Evolutionary conservation across 495 filamentous ascomycete species (phyloP).

Genomic region (Oleoguttula mirabilis): DNA sequence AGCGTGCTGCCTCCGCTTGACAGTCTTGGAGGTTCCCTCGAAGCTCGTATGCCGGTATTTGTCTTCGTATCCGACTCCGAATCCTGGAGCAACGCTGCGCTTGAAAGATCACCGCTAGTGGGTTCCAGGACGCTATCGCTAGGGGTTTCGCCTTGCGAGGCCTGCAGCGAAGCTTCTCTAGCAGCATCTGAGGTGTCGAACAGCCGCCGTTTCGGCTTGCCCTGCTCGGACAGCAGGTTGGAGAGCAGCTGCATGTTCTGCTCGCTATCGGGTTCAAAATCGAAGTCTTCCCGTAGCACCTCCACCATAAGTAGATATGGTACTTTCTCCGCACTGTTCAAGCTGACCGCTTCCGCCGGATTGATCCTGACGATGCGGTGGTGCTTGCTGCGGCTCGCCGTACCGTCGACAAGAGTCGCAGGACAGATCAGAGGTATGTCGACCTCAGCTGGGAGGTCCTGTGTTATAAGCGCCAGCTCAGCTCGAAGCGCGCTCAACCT

Average conservation of each 20-base stretch:
- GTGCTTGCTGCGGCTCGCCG: conserved; percentile 51
- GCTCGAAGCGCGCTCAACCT: conserved; percentile 63
- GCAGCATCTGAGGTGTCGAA: conserved; percentile 54
- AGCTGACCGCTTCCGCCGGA: conserved; percentile 62
- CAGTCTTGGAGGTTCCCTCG: conserved; percentile 20
- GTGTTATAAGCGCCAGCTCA: conserved; percentile 59
- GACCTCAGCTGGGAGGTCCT: conserved; percentile 62
- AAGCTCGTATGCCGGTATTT: conserved; percentile 5
- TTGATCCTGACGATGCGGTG: conserved; percentile 66
- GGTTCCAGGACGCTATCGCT: conserved; percentile 70
- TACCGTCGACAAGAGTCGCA: conserved; percentile 50
- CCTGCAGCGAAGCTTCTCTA: conserved; percentile 27
- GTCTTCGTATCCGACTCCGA: conserved; percentile 29
- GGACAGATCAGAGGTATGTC: conserved; percentile 67
- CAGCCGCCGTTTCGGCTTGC: conserved; percentile 44
- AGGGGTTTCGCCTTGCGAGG: conserved; percentile 31
- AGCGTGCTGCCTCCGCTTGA: conserved; percentile 44
- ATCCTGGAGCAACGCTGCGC: conserved; percentile 49
- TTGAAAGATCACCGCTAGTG: conserved; percentile 56
- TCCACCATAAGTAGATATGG: conserved; percentile 69
- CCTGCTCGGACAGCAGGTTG: conserved; percentile 50
- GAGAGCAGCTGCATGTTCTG: conserved; percentile 51
- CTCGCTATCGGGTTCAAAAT: conserved; percentile 54
- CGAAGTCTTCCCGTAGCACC: conserved; percentile 60
- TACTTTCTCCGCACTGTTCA: conserved; percentile 70